Evolutionary conservation across 257 asterid genomes (phyloP).

Genomic region (Solanum piurae): DNA sequence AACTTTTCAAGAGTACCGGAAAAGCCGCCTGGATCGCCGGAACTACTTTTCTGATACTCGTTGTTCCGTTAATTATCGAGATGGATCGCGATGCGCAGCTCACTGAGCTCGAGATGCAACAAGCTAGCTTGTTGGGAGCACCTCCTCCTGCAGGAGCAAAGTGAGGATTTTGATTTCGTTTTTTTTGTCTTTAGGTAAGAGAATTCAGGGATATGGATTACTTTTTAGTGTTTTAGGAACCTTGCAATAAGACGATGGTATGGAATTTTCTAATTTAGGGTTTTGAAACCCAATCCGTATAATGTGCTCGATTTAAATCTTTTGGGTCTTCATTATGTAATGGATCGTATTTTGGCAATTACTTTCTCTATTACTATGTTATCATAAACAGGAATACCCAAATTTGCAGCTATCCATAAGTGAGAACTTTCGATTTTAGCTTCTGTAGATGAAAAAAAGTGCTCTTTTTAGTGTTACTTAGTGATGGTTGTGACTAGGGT

Average conservation of each 20-base stretch:
- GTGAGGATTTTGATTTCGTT: background rate
- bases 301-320: no score
- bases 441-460: background rate
- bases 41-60: constrained; percentile 65
- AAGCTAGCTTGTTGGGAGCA: constrained; percentile 67
- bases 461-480: background rate
- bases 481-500: background rate
- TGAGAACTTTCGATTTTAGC: background rate
- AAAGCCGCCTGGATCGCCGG: constrained; percentile 88
- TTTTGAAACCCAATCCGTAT: background rate
- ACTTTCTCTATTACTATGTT: background rate
- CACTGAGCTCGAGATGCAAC: constrained; percentile 71
- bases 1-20: constrained; percentile 68
- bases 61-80: constrained; percentile 71
- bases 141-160: constrained; percentile 16
- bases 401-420: background rate
- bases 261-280: background rate
- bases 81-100: constrained; percentile 82
- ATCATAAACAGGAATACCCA: background rate
- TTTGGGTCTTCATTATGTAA: background rate
- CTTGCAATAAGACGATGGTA: background rate
- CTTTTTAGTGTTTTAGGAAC: background rate
- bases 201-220: background rate
- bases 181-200: background rate
- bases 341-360: background rate